Conservation (phyloP, 2,329 filamentous ascomycete genomes). For the Trichoderma simmonsii region DNA sequence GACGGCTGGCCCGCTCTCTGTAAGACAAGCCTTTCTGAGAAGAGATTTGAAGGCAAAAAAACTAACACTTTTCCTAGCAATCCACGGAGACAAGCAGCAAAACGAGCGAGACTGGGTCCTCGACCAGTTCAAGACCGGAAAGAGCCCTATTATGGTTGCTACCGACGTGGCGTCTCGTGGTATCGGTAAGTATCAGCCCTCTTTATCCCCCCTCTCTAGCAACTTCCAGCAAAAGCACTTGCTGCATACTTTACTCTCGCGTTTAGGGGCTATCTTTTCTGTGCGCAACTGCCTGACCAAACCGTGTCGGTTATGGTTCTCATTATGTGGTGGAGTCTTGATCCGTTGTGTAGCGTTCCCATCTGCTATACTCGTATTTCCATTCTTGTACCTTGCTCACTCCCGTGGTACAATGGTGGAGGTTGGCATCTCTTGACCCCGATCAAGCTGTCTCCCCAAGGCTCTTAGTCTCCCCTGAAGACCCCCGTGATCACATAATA, state of each 20-base stretch:
- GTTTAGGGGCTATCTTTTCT: conserved; percentile 83
- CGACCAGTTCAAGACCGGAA: conserved; percentile 98
- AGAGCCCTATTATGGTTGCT: conserved; percentile 99
- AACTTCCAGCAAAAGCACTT: conserved; percentile 56
- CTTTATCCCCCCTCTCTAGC: conserved; percentile 45
- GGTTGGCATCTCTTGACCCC: conserved; percentile 72
- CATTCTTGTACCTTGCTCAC: conserved; percentile 65
- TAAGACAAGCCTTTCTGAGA: conserved; percentile 47
- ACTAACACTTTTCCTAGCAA: conserved; percentile 56
- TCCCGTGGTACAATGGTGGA: conserved; percentile 70
- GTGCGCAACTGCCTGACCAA: conserved; percentile 90
- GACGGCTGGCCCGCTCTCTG: conserved; percentile 97
- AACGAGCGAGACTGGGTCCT: conserved; percentile 99
- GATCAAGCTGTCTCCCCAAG: conserved; percentile 65
- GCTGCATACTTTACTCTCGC: conserved; percentile 83
- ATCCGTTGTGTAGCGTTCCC: conserved; percentile 45
- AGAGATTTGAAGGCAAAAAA: too few species aligned
- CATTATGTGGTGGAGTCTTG: conserved; percentile 77
- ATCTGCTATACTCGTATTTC: conserved; percentile 71
- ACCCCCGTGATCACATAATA: conserved; percentile 52
- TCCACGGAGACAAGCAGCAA: conserved; percentile 99
- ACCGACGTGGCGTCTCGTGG: conserved; percentile 99
- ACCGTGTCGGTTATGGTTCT: conserved; percentile 79
- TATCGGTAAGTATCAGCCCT: conserved; percentile 88
- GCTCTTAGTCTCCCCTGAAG: conserved; percentile 52